Conservation (phyloP, 352 stramenopile genomes). For the Phytopythium vexans region DNA sequence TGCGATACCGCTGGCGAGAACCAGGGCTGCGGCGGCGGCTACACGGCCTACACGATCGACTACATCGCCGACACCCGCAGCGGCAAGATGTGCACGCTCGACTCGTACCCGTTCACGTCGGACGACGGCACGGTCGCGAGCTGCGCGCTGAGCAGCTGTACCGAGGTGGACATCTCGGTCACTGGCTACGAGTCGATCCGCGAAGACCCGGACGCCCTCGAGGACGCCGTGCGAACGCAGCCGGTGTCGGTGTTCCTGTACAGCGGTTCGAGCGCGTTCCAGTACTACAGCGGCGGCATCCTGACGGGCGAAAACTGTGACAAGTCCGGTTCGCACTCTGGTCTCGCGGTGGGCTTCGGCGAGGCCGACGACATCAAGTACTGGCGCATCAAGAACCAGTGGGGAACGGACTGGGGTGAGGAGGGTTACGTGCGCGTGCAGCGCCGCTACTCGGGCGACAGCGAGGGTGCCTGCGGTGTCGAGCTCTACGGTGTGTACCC, state of each 20-base stretch:
- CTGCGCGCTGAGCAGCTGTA: slow-evolving; percentile 34
- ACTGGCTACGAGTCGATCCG: slow-evolving; percentile 45
- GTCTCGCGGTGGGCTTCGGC: slow-evolving; percentile 58
- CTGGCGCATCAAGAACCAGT: slow-evolving; percentile 77
- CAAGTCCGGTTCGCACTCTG: slow-evolving; percentile 53
- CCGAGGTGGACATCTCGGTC: slow-evolving; percentile 40
- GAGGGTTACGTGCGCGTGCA: slow-evolving; percentile 63
- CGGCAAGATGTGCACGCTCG: slow-evolving; percentile 54
- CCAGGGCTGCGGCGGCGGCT: slow-evolving; percentile 57
- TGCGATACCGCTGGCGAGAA: slow-evolving; percentile 49
- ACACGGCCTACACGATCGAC: slow-evolving; percentile 53
- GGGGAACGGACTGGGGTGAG: slow-evolving; percentile 66
- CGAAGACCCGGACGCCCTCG: slow-evolving; percentile 29
- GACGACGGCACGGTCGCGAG: slow-evolving; percentile 23
- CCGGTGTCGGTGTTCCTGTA: slow-evolving; percentile 64
- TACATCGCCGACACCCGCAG: slow-evolving; percentile 42
- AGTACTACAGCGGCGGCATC: slow-evolving; percentile 61
- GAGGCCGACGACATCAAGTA: slow-evolving; percentile 41
- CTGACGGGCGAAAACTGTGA: slow-evolving; percentile 55
- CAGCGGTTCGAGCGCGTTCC: slow-evolving; percentile 54
- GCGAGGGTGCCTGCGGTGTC: slow-evolving; percentile 55
- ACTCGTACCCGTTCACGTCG: slow-evolving; percentile 49
- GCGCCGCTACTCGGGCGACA: slow-evolving; percentile 37
- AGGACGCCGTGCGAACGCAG: slow-evolving; percentile 42
- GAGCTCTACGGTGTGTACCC: slow-evolving; percentile 56